Percentiles rank a stretch among this genome's conserved stretches.
These are phyloP conservation scores for Galerina sulciceps DNA, from an alignment of 768 basidiomycete species.

Conservation along the genomic window DNA sequence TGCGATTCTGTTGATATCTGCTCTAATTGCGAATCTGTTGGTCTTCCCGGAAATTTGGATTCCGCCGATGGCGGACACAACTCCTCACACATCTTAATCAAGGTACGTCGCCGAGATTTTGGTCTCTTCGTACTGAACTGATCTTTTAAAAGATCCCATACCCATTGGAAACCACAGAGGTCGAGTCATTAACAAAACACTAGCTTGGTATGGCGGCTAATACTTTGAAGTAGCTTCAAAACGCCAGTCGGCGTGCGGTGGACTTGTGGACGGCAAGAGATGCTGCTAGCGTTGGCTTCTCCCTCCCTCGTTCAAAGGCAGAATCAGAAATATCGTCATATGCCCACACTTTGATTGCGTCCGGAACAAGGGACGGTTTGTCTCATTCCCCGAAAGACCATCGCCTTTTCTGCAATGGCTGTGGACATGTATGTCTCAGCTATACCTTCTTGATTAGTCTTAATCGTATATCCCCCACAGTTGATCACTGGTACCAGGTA, in stretches of 20 bases:
- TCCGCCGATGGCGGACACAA: conserved; percentile 77
- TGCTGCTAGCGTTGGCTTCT: conserved; percentile 59
- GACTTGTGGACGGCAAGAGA: conserved; percentile 80
- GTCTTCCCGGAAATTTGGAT: conserved; percentile 82
- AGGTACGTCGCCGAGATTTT: conserved; percentile 50
- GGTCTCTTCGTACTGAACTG: not conserved
- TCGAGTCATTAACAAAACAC: conserved; percentile 27
- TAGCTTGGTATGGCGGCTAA: not conserved
- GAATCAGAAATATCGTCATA: conserved; percentile 67
- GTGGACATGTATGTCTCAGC: conserved; percentile 51
- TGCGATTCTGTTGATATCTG: conserved; percentile 88
- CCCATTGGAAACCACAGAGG: conserved; percentile 74
- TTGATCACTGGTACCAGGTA: conserved; percentile 79
- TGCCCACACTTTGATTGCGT: conserved; percentile 69
- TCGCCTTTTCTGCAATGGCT: conserved; percentile 62
- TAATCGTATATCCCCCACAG: conserved; percentile 37
- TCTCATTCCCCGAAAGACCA: conserved; percentile 52
- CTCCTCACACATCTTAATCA: conserved; percentile 92
- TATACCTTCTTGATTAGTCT: not conserved
- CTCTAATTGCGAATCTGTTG: conserved; percentile 85
- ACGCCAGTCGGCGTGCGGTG: conserved; percentile 74
- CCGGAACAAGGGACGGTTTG: conserved; percentile 39
- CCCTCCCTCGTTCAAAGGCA: conserved; percentile 50
- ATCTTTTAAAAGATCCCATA: conserved; percentile 71
- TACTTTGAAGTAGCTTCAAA: conserved; percentile 47